These are phyloP conservation scores for Anacardium occidentale DNA, from an alignment of 345 rosid species.

Conservation along the genomic window DNA sequence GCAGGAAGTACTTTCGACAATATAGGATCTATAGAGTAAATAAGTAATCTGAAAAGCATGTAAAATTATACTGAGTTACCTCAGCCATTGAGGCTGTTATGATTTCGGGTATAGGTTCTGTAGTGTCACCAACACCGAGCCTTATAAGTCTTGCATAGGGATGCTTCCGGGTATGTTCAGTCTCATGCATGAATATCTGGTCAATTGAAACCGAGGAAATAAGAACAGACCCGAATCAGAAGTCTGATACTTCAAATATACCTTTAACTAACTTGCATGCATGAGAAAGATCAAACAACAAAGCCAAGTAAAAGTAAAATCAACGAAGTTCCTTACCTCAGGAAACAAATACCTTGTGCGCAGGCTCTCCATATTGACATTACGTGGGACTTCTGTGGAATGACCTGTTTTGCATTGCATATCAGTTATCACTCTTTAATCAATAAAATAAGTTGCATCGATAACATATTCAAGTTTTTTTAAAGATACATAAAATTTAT, in stretches of 20 bases:
- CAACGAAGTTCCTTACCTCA: slow-evolving; percentile 27
- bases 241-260: too few relatives aligned
- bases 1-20: too few relatives aligned
- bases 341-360: slow-evolving; percentile 44
- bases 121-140: slow-evolving; percentile 52
- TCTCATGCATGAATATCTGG: slow-evolving; percentile 38
- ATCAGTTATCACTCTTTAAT: too few relatives aligned
- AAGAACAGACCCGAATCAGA: neutral
- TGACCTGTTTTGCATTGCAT: slow-evolving; percentile 31
- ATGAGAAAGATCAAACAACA: neutral
- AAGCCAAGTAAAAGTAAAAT: neutral
- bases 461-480: neutral
- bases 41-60: neutral
- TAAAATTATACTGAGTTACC: slow-evolving; percentile 21
- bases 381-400: slow-evolving; percentile 36
- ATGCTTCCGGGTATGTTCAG: slow-evolving; percentile 29
- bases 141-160: slow-evolving; percentile 43
- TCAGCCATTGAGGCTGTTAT: slow-evolving; percentile 46
- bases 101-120: slow-evolving; percentile 43
- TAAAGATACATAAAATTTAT: too few relatives aligned
- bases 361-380: slow-evolving; percentile 41
- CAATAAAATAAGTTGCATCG: neutral
- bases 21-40: neutral
- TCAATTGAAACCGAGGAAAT: too few relatives aligned
- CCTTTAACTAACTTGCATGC: too few relatives aligned